Conservation (phyloP, 73 alveolate species). For the Tetrahymena borealis region DNA sequence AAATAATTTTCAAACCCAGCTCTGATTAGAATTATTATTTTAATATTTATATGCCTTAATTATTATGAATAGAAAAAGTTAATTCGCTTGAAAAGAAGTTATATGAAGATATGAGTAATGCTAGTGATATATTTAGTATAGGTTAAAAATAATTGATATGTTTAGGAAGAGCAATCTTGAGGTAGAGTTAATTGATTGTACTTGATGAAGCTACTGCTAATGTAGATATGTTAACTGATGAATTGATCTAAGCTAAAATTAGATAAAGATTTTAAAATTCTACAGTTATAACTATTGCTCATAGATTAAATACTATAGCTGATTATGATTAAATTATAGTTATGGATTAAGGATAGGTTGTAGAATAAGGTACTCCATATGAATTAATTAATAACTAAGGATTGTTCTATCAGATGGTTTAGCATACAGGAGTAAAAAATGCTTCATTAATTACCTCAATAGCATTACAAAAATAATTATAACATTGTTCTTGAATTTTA, state of each 20-base stretch:
- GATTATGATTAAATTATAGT: slow-evolving; percentile 45
- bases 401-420: background rate
- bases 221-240: slow-evolving; percentile 65
- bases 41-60: background rate
- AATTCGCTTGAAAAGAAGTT: slow-evolving; percentile 3
- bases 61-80: slow-evolving; percentile 7
- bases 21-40: background rate
- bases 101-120: slow-evolving; percentile 49
- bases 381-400: slow-evolving; percentile 12
- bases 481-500: no score
- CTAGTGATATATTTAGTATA: background rate
- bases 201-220: slow-evolving; percentile 71
- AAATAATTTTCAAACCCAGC: no score
- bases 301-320: slow-evolving; percentile 31
- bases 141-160: slow-evolving; percentile 73
- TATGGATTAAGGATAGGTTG: slow-evolving; percentile 51
- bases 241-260: slow-evolving; percentile 43
- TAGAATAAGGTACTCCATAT: slow-evolving; percentile 58
- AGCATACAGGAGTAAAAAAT: background rate
- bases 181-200: slow-evolving; percentile 54
- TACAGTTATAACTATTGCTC: slow-evolving; percentile 66
- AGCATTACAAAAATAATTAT: no score
- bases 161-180: slow-evolving; percentile 57
- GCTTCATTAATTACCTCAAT: no score
- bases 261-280: slow-evolving; percentile 45